These are phyloP conservation scores for Phialophora tarda DNA, from an alignment of 2,329 filamentous ascomycete species.

Conservation along the genomic window DNA sequence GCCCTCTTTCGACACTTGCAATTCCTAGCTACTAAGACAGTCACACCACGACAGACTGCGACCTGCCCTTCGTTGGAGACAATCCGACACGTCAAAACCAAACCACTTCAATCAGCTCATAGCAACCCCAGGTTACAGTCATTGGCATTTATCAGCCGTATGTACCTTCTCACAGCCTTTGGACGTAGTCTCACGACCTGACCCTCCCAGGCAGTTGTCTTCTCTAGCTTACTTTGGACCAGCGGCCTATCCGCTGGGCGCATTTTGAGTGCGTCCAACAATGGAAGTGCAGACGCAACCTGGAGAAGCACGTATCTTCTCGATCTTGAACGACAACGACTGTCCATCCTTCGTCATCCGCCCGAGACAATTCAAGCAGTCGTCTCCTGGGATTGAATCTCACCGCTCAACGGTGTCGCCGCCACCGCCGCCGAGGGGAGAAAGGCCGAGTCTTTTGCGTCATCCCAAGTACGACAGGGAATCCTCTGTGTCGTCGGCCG, in stretches of 20 bases:
- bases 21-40: background rate
- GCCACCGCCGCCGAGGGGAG: constrained; percentile 27
- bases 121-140: background rate
- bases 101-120: constrained; percentile 1
- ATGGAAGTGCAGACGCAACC: constrained; percentile 41
- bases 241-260: constrained; percentile 38
- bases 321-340: constrained; percentile 56
- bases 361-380: constrained; percentile 38
- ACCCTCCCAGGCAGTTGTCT: constrained; percentile 19
- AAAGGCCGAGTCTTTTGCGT: constrained; percentile 35
- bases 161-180: constrained; percentile 14
- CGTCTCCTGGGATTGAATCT: constrained; percentile 29
- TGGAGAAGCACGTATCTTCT: constrained; percentile 43
- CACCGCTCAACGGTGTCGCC: constrained; percentile 22
- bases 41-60: background rate
- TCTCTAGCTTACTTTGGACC: constrained; percentile 32
- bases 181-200: constrained; percentile 9
- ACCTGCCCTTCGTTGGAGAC: background rate
- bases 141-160: constrained; percentile 23
- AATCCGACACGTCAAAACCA: background rate
- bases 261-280: constrained; percentile 36
- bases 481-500: constrained; percentile 38
- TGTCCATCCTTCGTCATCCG: constrained; percentile 54
- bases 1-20: background rate
- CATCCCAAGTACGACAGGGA: constrained; percentile 34